Conservation (phyloP, 257 asterid species). For the Nicotiana tomentosiformis region DNA sequence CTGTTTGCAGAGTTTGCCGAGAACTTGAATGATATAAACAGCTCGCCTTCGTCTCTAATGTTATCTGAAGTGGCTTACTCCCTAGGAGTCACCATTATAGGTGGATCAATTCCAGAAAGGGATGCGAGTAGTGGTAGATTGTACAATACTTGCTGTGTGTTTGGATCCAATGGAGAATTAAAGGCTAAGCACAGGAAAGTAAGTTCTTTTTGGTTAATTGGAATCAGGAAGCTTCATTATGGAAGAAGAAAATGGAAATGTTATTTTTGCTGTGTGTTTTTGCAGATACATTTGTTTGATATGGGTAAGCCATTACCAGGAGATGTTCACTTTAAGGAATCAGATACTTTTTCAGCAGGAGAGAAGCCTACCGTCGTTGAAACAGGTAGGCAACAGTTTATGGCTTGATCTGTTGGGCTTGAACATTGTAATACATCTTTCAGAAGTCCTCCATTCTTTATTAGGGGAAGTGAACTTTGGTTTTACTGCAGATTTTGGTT, state of each 20-base stretch:
- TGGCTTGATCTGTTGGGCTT: background rate
- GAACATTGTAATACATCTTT: background rate
- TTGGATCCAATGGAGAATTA: slow-evolving; percentile 27
- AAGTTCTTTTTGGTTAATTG: background rate
- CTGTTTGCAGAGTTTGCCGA: slow-evolving; percentile 23
- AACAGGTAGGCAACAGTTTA: slow-evolving; percentile 22
- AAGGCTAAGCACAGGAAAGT: slow-evolving; percentile 39
- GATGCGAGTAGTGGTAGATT: slow-evolving; percentile 8
- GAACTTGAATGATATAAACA: slow-evolving; percentile 22
- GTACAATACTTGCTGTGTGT: slow-evolving; percentile 37
- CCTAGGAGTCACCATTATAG: slow-evolving; percentile 26
- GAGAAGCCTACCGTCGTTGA: slow-evolving; percentile 21
- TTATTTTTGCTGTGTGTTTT: background rate
- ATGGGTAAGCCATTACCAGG: slow-evolving; percentile 16
- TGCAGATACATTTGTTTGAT: slow-evolving; percentile 40
- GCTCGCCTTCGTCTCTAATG: slow-evolving; percentile 26
- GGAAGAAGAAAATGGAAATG: background rate
- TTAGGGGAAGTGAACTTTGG: no score
- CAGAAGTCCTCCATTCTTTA: background rate
- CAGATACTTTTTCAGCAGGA: slow-evolving; percentile 26
- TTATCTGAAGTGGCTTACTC: slow-evolving; percentile 33
- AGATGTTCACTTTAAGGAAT: slow-evolving; percentile 29
- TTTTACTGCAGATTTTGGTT: slow-evolving; percentile 25
- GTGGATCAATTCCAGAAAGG: slow-evolving; percentile 41
- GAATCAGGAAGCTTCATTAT: background rate